Conservation (phyloP, 441 rosid genomes). For the Adansonia rubrostipa region DNA sequence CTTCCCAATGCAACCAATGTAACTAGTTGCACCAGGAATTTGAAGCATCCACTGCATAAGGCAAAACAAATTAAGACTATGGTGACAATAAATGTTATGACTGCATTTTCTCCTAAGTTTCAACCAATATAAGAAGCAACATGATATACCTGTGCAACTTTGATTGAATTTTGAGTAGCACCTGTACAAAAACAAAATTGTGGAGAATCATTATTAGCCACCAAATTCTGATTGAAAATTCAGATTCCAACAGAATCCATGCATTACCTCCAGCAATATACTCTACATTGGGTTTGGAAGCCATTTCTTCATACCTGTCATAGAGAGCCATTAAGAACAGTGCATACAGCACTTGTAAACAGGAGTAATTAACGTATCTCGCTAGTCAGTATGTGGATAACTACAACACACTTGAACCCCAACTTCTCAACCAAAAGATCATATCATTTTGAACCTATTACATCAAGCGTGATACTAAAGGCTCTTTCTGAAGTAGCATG, state of each 20-base stretch:
- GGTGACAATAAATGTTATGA: neutral
- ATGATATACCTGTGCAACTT: conserved; percentile 81
- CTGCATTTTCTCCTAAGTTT: neutral
- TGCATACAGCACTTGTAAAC: neutral
- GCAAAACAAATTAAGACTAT: neutral
- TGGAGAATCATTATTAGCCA: neutral
- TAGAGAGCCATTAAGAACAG: neutral
- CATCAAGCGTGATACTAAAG: neutral
- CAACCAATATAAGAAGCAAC: neutral
- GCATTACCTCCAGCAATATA: conserved; percentile 92
- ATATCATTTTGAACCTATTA: neutral
- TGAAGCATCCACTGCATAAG: conserved; percentile 93
- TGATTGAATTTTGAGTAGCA: conserved; percentile 85
- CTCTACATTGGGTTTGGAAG: conserved; percentile 60
- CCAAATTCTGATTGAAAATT: neutral
- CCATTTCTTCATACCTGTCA: conserved; percentile 83
- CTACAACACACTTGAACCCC: neutral
- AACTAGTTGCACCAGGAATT: conserved; percentile 80
- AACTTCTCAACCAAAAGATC: conserved; percentile 13
- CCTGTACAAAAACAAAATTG: conserved; percentile 37
- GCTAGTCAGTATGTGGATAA: neutral
- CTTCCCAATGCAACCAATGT: conserved; percentile 96
- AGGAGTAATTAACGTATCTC: neutral
- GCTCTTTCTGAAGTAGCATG: neutral
- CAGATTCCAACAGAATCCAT: neutral